Evolutionary conservation across 192 early-diverging fungal species (phyloP).

Genomic region (Coemansia biformis): DNA sequence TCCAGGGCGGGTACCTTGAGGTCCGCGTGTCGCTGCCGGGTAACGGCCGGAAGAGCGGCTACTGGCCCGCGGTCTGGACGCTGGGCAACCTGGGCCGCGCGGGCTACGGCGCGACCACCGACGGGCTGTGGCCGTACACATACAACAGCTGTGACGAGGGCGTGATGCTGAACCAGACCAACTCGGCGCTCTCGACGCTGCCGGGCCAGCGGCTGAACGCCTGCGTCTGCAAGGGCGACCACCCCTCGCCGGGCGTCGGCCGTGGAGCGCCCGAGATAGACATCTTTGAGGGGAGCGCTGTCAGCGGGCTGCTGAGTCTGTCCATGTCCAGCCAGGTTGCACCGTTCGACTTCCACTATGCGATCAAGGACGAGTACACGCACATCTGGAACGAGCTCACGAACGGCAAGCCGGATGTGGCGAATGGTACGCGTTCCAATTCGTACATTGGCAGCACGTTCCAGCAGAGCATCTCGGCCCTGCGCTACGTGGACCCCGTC

Average conservation of each 20-base stretch:
- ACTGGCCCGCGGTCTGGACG: constrained; percentile 57
- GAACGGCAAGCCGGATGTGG: constrained; percentile 10
- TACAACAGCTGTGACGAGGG: constrained; percentile 53
- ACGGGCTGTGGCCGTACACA: constrained; percentile 55
- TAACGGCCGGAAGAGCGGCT: constrained; percentile 42
- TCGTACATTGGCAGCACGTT: constrained; percentile 47
- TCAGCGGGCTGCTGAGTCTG: constrained; percentile 20
- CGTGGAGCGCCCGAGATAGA: constrained; percentile 58
- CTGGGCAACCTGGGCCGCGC: constrained; percentile 58
- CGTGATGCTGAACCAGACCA: constrained; percentile 54
- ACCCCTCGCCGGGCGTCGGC: constrained; percentile 51
- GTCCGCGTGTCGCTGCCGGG: constrained; percentile 54
- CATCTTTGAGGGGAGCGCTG: constrained; percentile 51
- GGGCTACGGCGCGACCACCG: constrained; percentile 55
- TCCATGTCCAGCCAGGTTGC: constrained; percentile 54
- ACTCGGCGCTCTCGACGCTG: constrained; percentile 50
- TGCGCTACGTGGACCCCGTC: constrained; percentile 35
- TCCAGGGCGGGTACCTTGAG: constrained; percentile 59
- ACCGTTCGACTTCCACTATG: constrained; percentile 53
- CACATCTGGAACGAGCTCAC: constrained; percentile 43
- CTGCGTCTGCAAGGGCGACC: constrained; percentile 52
- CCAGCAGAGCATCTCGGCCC: constrained; percentile 50
- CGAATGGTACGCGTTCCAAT: constrained; percentile 38
- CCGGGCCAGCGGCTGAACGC: constrained; percentile 55
- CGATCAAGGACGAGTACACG: constrained; percentile 39